Conservation (phyloP, 495 filamentous ascomycete genomes). For the Cladorrhinum samala region DNA sequence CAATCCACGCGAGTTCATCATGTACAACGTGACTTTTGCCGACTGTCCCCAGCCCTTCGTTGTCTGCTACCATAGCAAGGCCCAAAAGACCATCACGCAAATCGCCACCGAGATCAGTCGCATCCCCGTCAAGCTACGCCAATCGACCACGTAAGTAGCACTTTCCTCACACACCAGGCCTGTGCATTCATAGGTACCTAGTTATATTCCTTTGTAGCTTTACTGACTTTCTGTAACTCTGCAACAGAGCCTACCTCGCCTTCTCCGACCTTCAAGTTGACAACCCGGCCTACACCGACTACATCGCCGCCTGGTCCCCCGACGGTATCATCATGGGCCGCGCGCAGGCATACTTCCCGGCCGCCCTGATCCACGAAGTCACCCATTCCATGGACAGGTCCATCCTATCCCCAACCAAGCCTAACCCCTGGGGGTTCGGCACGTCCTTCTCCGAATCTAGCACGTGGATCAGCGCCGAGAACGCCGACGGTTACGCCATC, state of each 20-base stretch:
- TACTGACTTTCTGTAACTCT: too few species aligned
- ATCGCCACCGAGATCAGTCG: conserved; percentile 10
- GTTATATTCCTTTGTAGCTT: too few species aligned
- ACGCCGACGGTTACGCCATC: conserved; percentile 11
- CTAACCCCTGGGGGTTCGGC: conserved; percentile 2
- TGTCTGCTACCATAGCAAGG: conserved; percentile 2
- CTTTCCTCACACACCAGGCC: too few species aligned
- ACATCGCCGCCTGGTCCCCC: conserved; percentile 3
- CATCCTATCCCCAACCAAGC: conserved; percentile 5
- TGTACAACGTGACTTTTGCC: conserved; percentile 17
- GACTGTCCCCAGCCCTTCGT: conserved; percentile 14
- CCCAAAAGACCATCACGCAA: conserved; percentile 5
- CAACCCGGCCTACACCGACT: conserved; percentile 8
- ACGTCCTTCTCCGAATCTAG: conserved; percentile 3
- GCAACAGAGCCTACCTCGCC: conserved; percentile 11
- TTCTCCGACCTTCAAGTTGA: conserved; percentile 5
- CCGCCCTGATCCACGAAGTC: conserved; percentile 14
- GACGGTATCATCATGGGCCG: conserved; percentile 14
- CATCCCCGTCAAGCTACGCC: conserved; percentile 4
- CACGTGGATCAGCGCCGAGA: conserved; percentile 2
- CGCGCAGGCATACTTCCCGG: conserved; percentile 7
- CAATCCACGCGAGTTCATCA: conserved; percentile 8
- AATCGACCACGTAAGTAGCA: conserved; percentile 6
- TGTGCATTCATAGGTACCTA: too few species aligned
- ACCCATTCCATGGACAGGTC: conserved; percentile 12